Evolutionary conservation across 768 basidiomycete genomes (phyloP), one percentile per base, ranked within the genome.

Genomic region (Phylloporus sp.): DNA sequence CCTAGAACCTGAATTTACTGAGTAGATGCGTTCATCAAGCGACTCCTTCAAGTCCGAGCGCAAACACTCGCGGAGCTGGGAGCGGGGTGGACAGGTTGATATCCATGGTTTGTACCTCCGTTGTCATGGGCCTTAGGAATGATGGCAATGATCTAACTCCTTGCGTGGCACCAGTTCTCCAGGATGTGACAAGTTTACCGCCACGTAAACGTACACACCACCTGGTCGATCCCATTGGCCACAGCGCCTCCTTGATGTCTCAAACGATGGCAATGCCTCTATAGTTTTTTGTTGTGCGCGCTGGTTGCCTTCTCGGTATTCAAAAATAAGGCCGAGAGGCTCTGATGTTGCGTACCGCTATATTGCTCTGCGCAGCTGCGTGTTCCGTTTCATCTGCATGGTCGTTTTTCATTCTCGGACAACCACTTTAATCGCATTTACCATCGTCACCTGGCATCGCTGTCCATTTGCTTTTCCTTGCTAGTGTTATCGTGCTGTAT

Each of bases 61-160:
- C 68, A 85, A 85, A 63, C 82, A 84, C 68, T 72, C 76, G 59
- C 75, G 84, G 60, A 78, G 71, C 52, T 86, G 84, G 84, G 84
- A 84, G 54, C 80, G 76, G 60, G 70, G 67, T 57, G 70, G 68
- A 31, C 68, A 60, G 38, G 63, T 71, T 69, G 65, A 69, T 32
- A 60, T 69, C 29, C 68, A 60, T 1, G 49, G 69, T 69, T 34
- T n/a, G 59, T 58, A 12, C 32, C 22, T 27, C 26, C 40, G 55
- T 52, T 49, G 50, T 54, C 52, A 57, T 46, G 55, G 53, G 45
- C 31, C 27, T 26, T 31, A 49, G 35, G 45, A 40, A 45, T 29
- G n/a, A 26, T 26, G 28, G 16, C 18, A 40, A 52, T n/a, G n/a
- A n/a, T 44, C 47, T 58, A 40, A 58, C 50, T 38, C 42, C 26